Conservation (phyloP, 441 rosid genomes). For the Eugenia klotzschiana region DNA sequence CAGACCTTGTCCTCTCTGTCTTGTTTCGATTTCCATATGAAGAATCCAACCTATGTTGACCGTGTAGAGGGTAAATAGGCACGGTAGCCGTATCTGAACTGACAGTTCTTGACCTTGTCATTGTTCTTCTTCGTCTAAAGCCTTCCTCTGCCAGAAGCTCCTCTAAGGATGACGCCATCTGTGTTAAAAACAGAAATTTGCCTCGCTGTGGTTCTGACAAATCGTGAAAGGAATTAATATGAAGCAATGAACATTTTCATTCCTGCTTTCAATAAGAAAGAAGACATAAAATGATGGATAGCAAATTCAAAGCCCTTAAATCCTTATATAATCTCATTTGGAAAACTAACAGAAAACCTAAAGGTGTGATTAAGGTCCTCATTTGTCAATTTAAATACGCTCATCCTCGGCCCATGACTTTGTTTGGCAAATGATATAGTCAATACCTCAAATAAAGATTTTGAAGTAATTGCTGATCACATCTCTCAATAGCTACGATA, state of each 20-base stretch:
- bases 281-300: neutral
- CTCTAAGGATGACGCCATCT: slow-evolving; percentile 46
- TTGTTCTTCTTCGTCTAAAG: slow-evolving; percentile 26
- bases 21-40: slow-evolving; percentile 10
- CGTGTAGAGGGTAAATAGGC: slow-evolving; percentile 1
- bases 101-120: slow-evolving; percentile 17
- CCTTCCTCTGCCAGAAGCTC: slow-evolving; percentile 58
- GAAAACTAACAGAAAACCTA: neutral
- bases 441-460: neutral
- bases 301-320: neutral
- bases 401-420: neutral
- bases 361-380: neutral
- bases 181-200: neutral
- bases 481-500: neutral
- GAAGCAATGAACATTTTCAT: neutral
- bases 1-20: slow-evolving; percentile 30
- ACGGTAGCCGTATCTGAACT: slow-evolving; percentile 11
- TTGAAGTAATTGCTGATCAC: neutral
- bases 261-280: neutral
- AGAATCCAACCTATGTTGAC: slow-evolving; percentile 11
- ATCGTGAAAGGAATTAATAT: neutral
- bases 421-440: neutral
- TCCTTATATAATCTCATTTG: neutral
- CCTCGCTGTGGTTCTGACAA: neutral
- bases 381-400: neutral